Percentiles rank a stretch among this genome's conserved stretches.
phyloP scores from a whole-genome alignment of 805 yeast species.

The Priceomyces haplophilus region DNA sequence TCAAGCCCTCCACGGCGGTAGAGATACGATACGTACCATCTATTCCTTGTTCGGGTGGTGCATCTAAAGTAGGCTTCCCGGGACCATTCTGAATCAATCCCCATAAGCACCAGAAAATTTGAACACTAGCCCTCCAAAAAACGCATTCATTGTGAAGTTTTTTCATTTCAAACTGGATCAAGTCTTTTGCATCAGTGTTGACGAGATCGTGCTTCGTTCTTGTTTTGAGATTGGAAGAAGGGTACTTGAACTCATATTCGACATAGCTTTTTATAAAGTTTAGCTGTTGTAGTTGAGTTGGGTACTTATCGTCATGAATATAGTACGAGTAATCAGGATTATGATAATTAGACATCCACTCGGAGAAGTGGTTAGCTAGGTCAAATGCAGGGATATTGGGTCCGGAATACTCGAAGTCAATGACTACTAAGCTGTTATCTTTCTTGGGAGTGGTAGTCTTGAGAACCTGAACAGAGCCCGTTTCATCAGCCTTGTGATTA shows the following conservation, averaged over 20 bases:
- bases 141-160: conserved; percentile 61
- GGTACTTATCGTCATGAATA: conserved; percentile 58
- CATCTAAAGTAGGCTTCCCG: conserved; percentile 14
- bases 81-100: conserved; percentile 77
- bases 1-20: conserved; percentile 56
- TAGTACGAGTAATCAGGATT: conserved; percentile 51
- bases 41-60: conserved; percentile 33
- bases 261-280: conserved; percentile 77
- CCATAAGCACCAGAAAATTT: conserved; percentile 86
- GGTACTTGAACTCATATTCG: conserved; percentile 49
- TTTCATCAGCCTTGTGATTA: conserved; percentile 5
- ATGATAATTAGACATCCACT: conserved; percentile 96
- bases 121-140: conserved; percentile 79
- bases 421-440: conserved; percentile 70
- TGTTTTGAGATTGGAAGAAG: conserved; percentile 29
- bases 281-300: conserved; percentile 63
- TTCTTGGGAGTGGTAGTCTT: conserved; percentile 29
- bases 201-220: conserved; percentile 11
- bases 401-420: conserved; percentile 95
- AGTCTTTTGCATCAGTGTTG: conserved; percentile 18
- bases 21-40: conserved; percentile 39
- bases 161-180: conserved; percentile 44
- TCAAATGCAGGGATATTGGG: conserved; percentile 87
- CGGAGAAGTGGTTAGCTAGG: conserved; percentile 88
- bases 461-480: conserved; percentile 12